Evolutionary conservation across 1,284 basidiomycete species (phyloP), one percentile per base, ranked within the genome.

Genomic region (Pseudozyma thailandica): DNA sequence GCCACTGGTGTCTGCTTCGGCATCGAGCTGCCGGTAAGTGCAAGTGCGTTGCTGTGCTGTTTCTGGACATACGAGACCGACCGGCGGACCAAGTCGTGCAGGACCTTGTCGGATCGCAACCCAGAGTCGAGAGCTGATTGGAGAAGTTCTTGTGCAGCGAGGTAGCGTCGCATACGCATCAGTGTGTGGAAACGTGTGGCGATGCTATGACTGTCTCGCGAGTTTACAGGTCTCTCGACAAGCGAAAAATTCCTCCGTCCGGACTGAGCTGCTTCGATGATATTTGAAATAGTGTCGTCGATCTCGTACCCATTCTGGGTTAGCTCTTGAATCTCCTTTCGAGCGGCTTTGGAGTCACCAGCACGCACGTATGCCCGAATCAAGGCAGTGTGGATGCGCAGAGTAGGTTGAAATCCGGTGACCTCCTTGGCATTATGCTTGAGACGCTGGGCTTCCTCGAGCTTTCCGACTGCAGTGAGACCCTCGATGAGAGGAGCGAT

Each of bases 401-500:
- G 42, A 3, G 61, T 65, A n/a, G 70, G 64, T 20, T 59, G 39
- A 12, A 55, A 28, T 0, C 55, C 53, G 3, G 48, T 49, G 3
- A 65, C 38, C n/a, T 60, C 44, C 13, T 31, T 23, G 1, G 74
- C 74, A 38, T 63, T 70, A 13, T 30, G 44, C 41, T 73, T 69
- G 30, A 75, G 51, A 13, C 18, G 48, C 38, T 65, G 63, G 0
- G 74, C 74, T 23, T 75, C 71, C 1, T 38, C 13, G 8, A 75
- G 20, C 51, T 54, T 50, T 16, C 63, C 65, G 4, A 58, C 50
- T 0, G 60, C 52, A 7, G 51, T 48, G 16, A 74, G 53, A 0
- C 74, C 74, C 28, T 75, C 74, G 37, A 73, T 38, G 8, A 75
- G 55, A 4, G 74, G 71, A 4, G 71, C 70, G 10, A 75, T 59